A percentile compares a stretch with the other conserved stretches of the same genome.
Evolutionary conservation across 495 filamentous ascomycete species (phyloP).

Genomic region (Letharia columbiana): DNA sequence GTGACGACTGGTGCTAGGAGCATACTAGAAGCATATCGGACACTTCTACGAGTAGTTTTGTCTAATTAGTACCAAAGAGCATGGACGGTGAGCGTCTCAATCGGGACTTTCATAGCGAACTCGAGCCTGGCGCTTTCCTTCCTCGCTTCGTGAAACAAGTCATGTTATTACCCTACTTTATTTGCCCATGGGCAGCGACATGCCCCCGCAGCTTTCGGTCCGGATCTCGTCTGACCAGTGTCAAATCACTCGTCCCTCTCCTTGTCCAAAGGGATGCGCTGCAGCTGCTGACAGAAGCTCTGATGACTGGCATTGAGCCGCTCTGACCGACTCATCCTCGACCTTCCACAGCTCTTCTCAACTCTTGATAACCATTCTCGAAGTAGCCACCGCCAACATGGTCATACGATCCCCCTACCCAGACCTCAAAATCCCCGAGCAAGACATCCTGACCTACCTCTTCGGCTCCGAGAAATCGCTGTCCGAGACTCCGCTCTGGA

Average conservation of each 20-base stretch:
- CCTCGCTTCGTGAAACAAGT: constrained; percentile 1
- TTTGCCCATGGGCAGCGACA: not conserved
- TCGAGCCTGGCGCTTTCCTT: not conserved
- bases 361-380: not conserved
- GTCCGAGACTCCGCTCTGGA: constrained; percentile 70
- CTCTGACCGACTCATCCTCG: not conserved
- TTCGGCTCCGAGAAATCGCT: constrained; percentile 67
- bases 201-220: not conserved
- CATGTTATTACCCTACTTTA: not conserved
- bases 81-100: not conserved
- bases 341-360: not conserved
- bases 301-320: not conserved
- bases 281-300: not conserved
- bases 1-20: not conserved
- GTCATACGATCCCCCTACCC: constrained; percentile 36
- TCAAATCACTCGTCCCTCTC: not conserved
- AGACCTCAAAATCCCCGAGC: constrained; percentile 50
- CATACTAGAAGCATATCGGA: not conserved
- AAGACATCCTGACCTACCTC: constrained; percentile 64
- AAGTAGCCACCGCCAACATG: constrained; percentile 14
- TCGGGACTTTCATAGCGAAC: not conserved
- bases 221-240: not conserved
- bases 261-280: not conserved
- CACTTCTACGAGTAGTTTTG: too few species aligned
- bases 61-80: not conserved